Base-by-base conservation (phyloP, 176 grass and related monocot species). In the Elymus sibiricus region DNA sequence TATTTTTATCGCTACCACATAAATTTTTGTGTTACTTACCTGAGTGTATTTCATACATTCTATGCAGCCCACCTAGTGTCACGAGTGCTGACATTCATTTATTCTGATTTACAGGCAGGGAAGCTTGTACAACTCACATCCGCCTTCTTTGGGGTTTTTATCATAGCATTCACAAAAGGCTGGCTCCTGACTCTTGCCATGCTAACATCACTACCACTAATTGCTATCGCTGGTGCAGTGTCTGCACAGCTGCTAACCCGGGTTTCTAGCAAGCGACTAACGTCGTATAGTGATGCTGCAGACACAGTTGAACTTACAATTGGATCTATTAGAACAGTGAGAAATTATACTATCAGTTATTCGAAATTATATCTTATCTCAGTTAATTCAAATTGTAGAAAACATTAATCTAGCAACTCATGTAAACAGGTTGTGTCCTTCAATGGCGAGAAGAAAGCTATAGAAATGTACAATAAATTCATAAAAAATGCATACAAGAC, bases 111-210 rank as follows among this genome's bases (percentile, higher is more conserved):
- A 78, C 83, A 96, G 91, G 91, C 87, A 64, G 94, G 94, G 47
- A 96, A 94, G 78, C 84, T 96, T 84, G 7, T 96, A 80, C 87
- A 94, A 5, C 85, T 88, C 9, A 56, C 74, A 27, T 82, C 89
- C 42, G 26, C 35, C 59, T 92, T 97, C 71, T 1, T 94, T 38
- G 87, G 92, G 39, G 87, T 87, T 15, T 97, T 97, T 79, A 21
- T 90, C 27, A 86, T 97, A 86, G 94, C 94, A 86, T 97, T 94
- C 69, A 70, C 86, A 51, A 93, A 28, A 81, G 92, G 92, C 67
- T 97, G 94, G 92, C 89, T 90, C 74, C 94, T 97, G 24, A 80
- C 89, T 53, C 87, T 97, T 44, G 94, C 94, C 64, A 89, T 96
- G 90, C 55, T 96, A 81, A 84, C 94, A 55, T 87, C 83, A 26